phyloP scores from a whole-genome alignment of 495 filamentous ascomycete genomes.

The Penicillium coprophilum region DNA sequence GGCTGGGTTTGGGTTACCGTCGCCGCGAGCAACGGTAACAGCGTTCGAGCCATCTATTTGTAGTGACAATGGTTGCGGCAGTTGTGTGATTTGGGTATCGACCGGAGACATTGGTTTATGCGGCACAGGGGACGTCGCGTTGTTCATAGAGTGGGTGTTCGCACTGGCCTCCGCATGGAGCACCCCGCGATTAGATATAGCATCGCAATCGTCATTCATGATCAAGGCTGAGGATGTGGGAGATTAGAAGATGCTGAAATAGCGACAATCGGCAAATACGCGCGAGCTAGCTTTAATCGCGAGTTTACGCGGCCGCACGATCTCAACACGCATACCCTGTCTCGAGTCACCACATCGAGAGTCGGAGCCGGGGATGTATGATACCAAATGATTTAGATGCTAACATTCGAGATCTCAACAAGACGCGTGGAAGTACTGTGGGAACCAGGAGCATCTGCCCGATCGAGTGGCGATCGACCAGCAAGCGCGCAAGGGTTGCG shows the following conservation, averaged over 20 bases:
- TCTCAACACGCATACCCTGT: conserved; percentile 24
- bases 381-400: conserved; percentile 16
- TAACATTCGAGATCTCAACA: conserved; percentile 26
- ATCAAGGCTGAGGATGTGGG: conserved; percentile 1
- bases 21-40: conserved; percentile 15
- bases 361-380: conserved; percentile 13
- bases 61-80: conserved; percentile 23
- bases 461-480: conserved; percentile 31
- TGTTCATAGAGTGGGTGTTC: conserved; percentile 16
- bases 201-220: conserved; percentile 24
- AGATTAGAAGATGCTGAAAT: conserved; percentile 3
- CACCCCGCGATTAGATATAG: conserved; percentile 22
- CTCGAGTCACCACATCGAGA: conserved; percentile 27
- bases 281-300: conserved; percentile 21
- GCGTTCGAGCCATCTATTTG: conserved; percentile 26
- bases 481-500: conserved; percentile 28
- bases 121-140: conserved; percentile 14
- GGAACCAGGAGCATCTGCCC: conserved; percentile 24
- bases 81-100: conserved; percentile 24
- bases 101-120: conserved; percentile 11
- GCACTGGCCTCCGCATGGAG: conserved; percentile 25
- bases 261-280: conserved; percentile 10
- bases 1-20: conserved; percentile 3
- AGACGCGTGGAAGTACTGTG: conserved; percentile 9
- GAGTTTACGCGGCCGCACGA: conserved; percentile 21